Conservation (phyloP, 192 early-diverging fungal species). For the Coemansia sp. region DNA sequence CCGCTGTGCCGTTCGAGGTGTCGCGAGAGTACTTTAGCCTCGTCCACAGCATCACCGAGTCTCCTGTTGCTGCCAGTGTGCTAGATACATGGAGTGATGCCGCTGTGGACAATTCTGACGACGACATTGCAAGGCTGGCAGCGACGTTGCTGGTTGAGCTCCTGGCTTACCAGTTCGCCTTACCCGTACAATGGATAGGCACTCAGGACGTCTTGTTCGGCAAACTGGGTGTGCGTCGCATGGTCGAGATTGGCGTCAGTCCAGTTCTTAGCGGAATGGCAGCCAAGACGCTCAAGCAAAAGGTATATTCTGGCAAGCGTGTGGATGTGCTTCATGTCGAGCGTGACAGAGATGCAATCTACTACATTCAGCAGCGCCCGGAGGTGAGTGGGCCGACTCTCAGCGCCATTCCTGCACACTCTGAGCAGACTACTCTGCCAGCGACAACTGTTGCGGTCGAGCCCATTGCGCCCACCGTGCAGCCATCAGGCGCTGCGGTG, state of each 20-base stretch:
- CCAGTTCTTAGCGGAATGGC: conserved; percentile 91
- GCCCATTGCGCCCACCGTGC: not conserved
- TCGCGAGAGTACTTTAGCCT: conserved; percentile 74
- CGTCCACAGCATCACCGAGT: conserved; percentile 73
- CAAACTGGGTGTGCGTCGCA: conserved; percentile 73
- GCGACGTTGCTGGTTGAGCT: conserved; percentile 83
- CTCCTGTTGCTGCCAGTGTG: conserved; percentile 65
- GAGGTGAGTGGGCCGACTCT: not conserved
- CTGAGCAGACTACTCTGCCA: not conserved
- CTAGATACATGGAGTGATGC: conserved; percentile 66
- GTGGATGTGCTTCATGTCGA: conserved; percentile 19
- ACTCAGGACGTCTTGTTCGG: conserved; percentile 87
- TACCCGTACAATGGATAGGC: conserved; percentile 93
- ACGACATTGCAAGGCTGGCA: conserved; percentile 73
- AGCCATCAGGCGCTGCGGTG: conserved; percentile 49
- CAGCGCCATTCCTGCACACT: not conserved
- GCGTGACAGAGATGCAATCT: conserved; percentile 22
- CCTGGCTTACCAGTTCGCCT: conserved; percentile 92
- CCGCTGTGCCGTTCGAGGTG: conserved; percentile 84
- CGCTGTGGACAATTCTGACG: conserved; percentile 47
- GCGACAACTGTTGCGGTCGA: not conserved
- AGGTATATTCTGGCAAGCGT: not conserved
- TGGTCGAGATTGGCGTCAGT: conserved; percentile 88
- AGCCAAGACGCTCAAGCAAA: conserved; percentile 40
- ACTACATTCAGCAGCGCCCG: not conserved